Conservation (phyloP, 2,329 filamentous ascomycete species). For the Ophiostoma tasmaniense region DNA sequence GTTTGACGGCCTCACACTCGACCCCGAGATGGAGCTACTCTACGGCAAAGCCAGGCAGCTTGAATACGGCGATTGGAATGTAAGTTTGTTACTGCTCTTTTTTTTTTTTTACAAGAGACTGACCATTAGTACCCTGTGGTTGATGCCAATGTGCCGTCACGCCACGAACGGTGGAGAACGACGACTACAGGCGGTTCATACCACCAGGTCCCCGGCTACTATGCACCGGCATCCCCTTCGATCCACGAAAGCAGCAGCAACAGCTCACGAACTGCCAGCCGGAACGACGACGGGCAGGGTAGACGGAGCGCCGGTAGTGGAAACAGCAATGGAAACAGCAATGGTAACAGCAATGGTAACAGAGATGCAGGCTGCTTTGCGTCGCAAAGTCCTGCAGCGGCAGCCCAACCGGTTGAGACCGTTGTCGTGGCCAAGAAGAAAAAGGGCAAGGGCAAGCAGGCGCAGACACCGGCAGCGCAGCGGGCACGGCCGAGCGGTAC, state of each 20-base stretch:
- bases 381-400: background rate
- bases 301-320: background rate
- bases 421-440: slow-evolving; percentile 18
- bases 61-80: slow-evolving; percentile 89
- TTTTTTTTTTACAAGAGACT: background rate
- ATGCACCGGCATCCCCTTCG: slow-evolving; percentile 6
- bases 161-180: slow-evolving; percentile 49
- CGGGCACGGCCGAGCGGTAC: slow-evolving; percentile 4
- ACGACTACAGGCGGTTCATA: slow-evolving; percentile 18
- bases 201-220: slow-evolving; percentile 30
- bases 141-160: slow-evolving; percentile 63
- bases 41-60: slow-evolving; percentile 63
- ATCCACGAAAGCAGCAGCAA: slow-evolving; percentile 5
- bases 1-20: slow-evolving; percentile 46
- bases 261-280: background rate
- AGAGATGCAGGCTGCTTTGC: background rate
- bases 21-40: slow-evolving; percentile 62
- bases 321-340: background rate
- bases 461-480: slow-evolving; percentile 1
- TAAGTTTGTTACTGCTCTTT: slow-evolving; percentile 40
- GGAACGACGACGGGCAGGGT: background rate
- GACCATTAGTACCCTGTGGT: slow-evolving; percentile 75
- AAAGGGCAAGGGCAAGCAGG: slow-evolving; percentile 21
- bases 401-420: background rate
- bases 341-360: background rate